phyloP scores from a whole-genome alignment of 176 grass and related monocot genomes.

The Raddia guianensis region DNA sequence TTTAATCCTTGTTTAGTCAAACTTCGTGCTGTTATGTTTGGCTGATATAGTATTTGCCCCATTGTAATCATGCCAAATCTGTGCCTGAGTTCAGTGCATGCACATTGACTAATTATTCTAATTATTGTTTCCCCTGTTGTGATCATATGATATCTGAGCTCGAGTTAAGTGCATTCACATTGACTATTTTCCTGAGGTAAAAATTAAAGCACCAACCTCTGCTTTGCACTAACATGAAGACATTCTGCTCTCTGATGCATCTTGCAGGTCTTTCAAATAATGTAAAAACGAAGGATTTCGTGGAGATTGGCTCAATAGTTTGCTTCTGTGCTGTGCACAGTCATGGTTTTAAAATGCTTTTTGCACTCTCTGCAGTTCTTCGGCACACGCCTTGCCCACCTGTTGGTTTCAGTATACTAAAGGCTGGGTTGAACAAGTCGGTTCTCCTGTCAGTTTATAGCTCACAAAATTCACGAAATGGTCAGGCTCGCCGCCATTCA shows the following conservation, averaged over 20 bases:
- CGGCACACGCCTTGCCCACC: constrained; percentile 88
- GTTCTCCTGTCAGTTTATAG: constrained; percentile 92
- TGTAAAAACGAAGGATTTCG: constrained; percentile 67
- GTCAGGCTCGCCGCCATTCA: constrained; percentile 49
- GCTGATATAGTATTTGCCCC: constrained; percentile 4
- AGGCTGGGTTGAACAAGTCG: constrained; percentile 94
- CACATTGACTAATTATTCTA: constrained; percentile 17
- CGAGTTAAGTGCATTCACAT: constrained; percentile 8
- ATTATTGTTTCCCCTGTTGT: neutral
- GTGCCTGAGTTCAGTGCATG: neutral
- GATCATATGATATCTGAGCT: neutral
- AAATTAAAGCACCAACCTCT: neutral
- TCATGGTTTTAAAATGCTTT: constrained; percentile 98
- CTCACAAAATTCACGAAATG: constrained; percentile 59
- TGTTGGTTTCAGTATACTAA: constrained; percentile 89
- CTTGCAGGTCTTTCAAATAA: constrained; percentile 69
- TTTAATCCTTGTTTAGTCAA: neutral
- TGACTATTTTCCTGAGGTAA: constrained; percentile 20
- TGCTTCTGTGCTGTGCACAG: constrained; percentile 97
- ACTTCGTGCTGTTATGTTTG: neutral
- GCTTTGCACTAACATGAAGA: constrained; percentile 22
- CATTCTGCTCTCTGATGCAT: constrained; percentile 25
- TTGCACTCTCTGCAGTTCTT: constrained; percentile 83
- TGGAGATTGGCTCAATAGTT: constrained; percentile 80
- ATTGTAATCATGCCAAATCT: neutral